These are phyloP conservation scores for Didymella sp. DNA, from an alignment of 2,329 filamentous ascomycete genomes.

Conservation along the genomic window DNA sequence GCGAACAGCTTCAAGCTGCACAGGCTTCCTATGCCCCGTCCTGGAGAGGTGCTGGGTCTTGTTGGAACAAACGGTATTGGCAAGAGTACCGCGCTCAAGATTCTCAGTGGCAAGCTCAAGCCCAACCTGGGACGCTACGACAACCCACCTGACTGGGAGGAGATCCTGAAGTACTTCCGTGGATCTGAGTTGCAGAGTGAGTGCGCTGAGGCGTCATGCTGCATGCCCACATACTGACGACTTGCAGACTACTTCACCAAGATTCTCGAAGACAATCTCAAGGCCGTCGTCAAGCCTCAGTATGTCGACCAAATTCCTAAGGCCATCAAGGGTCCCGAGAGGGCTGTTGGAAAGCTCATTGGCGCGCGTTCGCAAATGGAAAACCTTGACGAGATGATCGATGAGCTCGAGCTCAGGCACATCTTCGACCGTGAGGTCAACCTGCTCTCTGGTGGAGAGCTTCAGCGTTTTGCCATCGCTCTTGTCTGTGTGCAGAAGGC, in stretches of 20 bases:
- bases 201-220: constrained; percentile 37
- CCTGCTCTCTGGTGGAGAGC: constrained; percentile 92
- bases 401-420: constrained; percentile 84
- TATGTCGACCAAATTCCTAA: constrained; percentile 98
- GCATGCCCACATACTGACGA: constrained; percentile 27
- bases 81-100: constrained; percentile 99
- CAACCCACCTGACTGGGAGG: constrained; percentile 98
- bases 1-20: constrained; percentile 99
- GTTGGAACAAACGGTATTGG: constrained; percentile 99
- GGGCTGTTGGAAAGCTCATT: constrained; percentile 80
- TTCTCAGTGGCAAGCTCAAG: constrained; percentile 97
- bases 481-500: constrained; percentile 95
- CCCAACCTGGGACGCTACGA: constrained; percentile 95
- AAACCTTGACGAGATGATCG: constrained; percentile 81
- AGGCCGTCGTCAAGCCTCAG: constrained; percentile 98
- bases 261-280: constrained; percentile 93
- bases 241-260: constrained; percentile 93
- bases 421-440: constrained; percentile 92
- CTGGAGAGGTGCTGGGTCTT: constrained; percentile 92
- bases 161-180: constrained; percentile 97
- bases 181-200: constrained; percentile 95
- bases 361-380: constrained; percentile 76
- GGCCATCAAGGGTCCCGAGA: constrained; percentile 82
- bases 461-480: constrained; percentile 97
- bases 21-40: constrained; percentile 91